Conservation (phyloP, 2,329 filamentous ascomycete genomes). For the Fonsecaea multimorphosa region DNA sequence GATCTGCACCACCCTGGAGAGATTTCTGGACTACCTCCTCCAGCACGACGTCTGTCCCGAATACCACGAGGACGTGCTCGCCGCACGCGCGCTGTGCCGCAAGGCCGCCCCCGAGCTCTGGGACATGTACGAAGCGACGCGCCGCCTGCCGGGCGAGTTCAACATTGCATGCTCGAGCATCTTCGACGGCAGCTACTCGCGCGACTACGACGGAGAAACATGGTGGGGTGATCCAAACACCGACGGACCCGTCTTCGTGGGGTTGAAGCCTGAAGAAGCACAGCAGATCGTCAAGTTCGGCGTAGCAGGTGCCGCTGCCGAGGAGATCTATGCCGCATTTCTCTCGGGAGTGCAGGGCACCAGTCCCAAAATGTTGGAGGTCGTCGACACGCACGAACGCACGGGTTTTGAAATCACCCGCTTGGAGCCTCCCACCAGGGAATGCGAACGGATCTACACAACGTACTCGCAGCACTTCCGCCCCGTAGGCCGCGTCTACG, state of each 20-base stretch:
- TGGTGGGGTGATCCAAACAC: conserved; percentile 49
- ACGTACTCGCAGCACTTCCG: conserved; percentile 51
- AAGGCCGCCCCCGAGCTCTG: conserved; percentile 71
- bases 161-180: conserved; percentile 75
- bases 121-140: conserved; percentile 59
- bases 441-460: conserved; percentile 57
- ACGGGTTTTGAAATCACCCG: conserved; percentile 66
- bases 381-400: conserved; percentile 56
- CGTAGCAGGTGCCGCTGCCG: conserved; percentile 54
- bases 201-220: conserved; percentile 48
- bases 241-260: conserved; percentile 40
- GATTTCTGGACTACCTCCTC: conserved; percentile 87
- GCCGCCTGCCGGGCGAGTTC: conserved; percentile 74
- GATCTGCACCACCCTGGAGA: conserved; percentile 73
- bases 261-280: conserved; percentile 56
- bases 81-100: conserved; percentile 71
- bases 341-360: conserved; percentile 44
- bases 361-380: conserved; percentile 43
- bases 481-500: conserved; percentile 61
- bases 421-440: conserved; percentile 56
- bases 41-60: conserved; percentile 87
- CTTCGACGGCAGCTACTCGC: conserved; percentile 63
- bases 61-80: conserved; percentile 69
- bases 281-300: conserved; percentile 58
- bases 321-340: conserved; percentile 49